phyloP scores from a whole-genome alignment of 78 protist species.

The Dictyostelium discoideum region DNA sequence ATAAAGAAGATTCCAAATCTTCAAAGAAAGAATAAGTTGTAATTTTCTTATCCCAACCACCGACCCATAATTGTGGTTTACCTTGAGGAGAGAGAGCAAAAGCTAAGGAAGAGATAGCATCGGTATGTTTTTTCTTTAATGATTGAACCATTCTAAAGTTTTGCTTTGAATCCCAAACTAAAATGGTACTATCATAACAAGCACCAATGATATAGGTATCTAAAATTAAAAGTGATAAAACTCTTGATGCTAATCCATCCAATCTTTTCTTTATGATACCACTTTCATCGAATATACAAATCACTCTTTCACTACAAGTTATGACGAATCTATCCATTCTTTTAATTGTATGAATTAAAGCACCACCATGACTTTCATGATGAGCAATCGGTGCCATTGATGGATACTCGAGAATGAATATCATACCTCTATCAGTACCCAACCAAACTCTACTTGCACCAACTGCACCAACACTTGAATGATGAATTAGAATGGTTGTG shows the following conservation, averaged over 20 bases:
- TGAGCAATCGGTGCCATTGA: not conserved
- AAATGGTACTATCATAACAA: conserved; percentile 34
- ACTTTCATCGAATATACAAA: conserved; percentile 35
- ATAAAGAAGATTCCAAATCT: not conserved
- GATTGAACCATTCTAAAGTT: conserved; percentile 23
- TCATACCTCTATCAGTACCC: conserved; percentile 68
- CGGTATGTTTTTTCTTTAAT: conserved; percentile 11
- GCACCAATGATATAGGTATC: conserved; percentile 32
- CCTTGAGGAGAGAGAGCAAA: not conserved
- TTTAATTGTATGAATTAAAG: conserved; percentile 45
- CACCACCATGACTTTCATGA: conserved; percentile 6
- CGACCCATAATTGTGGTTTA: conserved; percentile 33
- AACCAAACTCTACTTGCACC: conserved; percentile 18
- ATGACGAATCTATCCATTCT: conserved; percentile 2
- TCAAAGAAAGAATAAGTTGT: conserved; percentile 11
- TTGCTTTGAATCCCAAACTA: conserved; percentile 40
- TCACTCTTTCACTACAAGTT: conserved; percentile 44
- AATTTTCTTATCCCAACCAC: conserved; percentile 52
- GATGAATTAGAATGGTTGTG: not conserved
- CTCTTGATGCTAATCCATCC: conserved; percentile 13
- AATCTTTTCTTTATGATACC: conserved; percentile 17
- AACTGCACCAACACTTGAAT: not conserved
- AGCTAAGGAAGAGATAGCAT: conserved; percentile 11
- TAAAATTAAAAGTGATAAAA: not conserved
- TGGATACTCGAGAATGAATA: conserved; percentile 44